Base-by-base conservation (phyloP, 2,329 filamentous ascomycete species). In the Hymenoscyphus fraxineus region DNA sequence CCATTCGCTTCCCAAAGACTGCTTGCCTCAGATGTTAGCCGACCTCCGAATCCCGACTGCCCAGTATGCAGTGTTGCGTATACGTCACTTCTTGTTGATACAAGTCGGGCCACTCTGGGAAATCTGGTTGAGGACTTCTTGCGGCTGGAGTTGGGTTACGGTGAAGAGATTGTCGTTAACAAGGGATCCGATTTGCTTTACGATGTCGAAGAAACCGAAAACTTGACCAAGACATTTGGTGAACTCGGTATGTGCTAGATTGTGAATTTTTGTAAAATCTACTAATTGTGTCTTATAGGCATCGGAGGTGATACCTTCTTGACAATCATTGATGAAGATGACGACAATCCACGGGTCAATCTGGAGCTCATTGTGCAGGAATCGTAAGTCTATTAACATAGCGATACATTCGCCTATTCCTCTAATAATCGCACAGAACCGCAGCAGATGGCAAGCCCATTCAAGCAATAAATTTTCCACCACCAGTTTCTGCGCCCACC, bases 121-220 rank as follows among this genome's bases (percentile, higher is more conserved):
- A 87, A 97, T 70, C 77, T 99, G 2, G 89, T 98, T 0, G 85
- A 95, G 59, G 84, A 85, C 56, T 83, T 96, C 54, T 79, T 97
- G 57, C 87, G 86, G 68, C 70, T 79, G 3, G 82, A 92, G 68
- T 79, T 97, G 1, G 88, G 88, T 3, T 97, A 95, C 73, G 86
- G 88, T 5, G 88, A 93, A 64, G 93, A 97, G 61, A 86, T 98
- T 68, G 89, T 88, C 3, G 80, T 98, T 64, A 90, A 85, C 73
- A 92, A 85, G 64, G 88, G 92, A 6, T 81, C 84, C 10, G 89
- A 89, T 60, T 82, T 93, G n/a, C 82, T 98, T 54, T 98, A 96
- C 72, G 95, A 98, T 72, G 85, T 88, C 0, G 95, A 98, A 63
- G 86, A 96, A 72, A 92, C 92, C 4, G 91, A 96, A 64, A 96